Base-by-base conservation (phyloP, 768 basidiomycete genomes). In the Pisolithus microcarpus region DNA sequence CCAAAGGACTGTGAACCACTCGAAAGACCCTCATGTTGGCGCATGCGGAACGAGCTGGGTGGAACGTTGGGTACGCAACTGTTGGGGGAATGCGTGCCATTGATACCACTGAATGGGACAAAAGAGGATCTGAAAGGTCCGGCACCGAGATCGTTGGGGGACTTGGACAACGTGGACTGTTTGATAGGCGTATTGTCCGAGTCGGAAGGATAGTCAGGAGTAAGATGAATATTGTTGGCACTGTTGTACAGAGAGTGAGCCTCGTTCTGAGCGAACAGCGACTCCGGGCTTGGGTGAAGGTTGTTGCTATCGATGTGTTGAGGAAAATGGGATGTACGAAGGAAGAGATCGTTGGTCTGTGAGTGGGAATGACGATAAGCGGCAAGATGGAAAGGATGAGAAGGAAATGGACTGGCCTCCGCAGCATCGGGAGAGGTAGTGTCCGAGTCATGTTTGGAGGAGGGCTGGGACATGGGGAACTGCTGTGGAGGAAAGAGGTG, bases 331-430 rank as follows among this genome's bases (percentile, higher is more conserved):
- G 61, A 60, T 50, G 65, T 50, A 38, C 59, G 63, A 57, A 58
- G 55, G 5, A 58, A 51, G 48, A 67, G 56, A 26, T 67, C 66
- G 52, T 65, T 66, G 51, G 64, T 63, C 65, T 64, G 59, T 48
- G 58, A 58, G 66, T 65, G 55, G 65, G 31, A 64, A 53, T 58
- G 59, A 63, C 70, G 63, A 60, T 74, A 72, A 55, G 69, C 58
- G 21, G 76, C 72, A 8, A 82, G 80, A 56, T 81, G 79, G 34
- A 80, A 67, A 53, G 74, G 77, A 44, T 77, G 75, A 56, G 75
- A 74, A 56, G 73, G 60, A 23, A 63, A 58, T 43, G 75, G 62
- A 56, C 77, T 80, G 62, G 74, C 84, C 52, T 78, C 79, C 34
- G 34, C 34, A 19, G 78, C 65, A 36, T 79, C 73, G 50, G 81